Percentiles rank a stretch among this genome's conserved stretches.
These are phyloP conservation scores for Torulaspora microellipsoides DNA, from an alignment of 805 yeast species.

Conservation along the genomic window DNA sequence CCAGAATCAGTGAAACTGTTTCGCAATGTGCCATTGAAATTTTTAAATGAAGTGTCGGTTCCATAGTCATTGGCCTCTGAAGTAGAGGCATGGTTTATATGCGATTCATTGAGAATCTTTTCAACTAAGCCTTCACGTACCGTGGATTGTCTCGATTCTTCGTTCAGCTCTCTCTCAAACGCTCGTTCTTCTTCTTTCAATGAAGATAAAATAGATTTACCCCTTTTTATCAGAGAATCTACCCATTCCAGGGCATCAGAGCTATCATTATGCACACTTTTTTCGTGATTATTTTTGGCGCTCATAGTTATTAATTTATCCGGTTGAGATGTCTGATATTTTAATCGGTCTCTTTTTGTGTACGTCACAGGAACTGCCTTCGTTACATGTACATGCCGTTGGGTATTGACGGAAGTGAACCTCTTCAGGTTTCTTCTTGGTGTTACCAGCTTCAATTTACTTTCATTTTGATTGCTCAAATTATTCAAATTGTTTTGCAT, in stretches of 20 bases:
- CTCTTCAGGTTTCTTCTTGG: slow-evolving; percentile 23
- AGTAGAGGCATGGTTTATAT: slow-evolving; percentile 1
- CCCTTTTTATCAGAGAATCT: slow-evolving; percentile 22
- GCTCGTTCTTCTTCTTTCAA: slow-evolving; percentile 13
- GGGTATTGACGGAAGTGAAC: slow-evolving; percentile 10
- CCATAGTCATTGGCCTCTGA: slow-evolving; percentile 11
- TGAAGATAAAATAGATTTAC: slow-evolving; percentile 19
- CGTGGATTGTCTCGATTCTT: slow-evolving; percentile 4
- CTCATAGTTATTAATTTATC: neutral
- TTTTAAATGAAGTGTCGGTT: slow-evolving; percentile 21
- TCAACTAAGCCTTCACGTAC: slow-evolving; percentile 8
- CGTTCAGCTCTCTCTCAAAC: slow-evolving; percentile 12
- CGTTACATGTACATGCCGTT: neutral
- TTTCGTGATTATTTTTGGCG: no score
- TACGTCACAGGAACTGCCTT: neutral
- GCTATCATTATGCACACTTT: slow-evolving; percentile 4
- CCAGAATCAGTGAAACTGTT: slow-evolving; percentile 15
- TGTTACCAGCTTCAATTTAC: slow-evolving; percentile 12
- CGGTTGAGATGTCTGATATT: neutral
- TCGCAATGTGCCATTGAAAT: slow-evolving; percentile 16
- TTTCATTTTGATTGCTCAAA: neutral
- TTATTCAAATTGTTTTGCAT: no score
- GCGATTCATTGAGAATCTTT: slow-evolving; percentile 1
- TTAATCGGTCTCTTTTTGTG: neutral
- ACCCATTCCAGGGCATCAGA: slow-evolving; percentile 20